Conservation (phyloP, 768 basidiomycete species). For the Lactarius pseudohatsudake region DNA sequence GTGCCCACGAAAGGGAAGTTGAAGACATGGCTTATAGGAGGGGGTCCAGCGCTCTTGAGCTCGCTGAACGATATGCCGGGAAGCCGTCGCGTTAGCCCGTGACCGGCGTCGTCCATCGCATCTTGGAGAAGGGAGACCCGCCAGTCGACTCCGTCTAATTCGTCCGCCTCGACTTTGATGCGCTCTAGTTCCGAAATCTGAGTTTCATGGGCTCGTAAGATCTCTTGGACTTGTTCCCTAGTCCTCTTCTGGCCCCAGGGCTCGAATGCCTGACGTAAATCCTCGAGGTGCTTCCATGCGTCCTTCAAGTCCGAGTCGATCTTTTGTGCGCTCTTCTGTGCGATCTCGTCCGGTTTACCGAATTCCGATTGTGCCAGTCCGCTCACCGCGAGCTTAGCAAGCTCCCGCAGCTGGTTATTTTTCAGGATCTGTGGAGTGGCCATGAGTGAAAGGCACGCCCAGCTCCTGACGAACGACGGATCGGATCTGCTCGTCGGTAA, state of each 20-base stretch:
- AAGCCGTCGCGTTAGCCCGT: slow-evolving; percentile 10
- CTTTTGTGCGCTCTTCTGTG: background rate
- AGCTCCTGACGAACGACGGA: background rate
- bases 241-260: background rate
- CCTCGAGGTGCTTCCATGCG: background rate
- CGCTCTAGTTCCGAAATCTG: slow-evolving; percentile 2
- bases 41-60: too few species aligned
- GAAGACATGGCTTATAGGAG: too few species aligned
- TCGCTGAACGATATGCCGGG: background rate
- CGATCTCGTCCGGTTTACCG: background rate
- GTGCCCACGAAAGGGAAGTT: too few species aligned
- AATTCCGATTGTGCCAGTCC: background rate
- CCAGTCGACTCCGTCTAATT: background rate
- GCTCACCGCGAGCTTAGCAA: background rate
- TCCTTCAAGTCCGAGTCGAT: background rate
- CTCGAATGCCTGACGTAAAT: slow-evolving; percentile 10
- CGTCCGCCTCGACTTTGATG: background rate
- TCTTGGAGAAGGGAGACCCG: slow-evolving; percentile 12
- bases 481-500: background rate
- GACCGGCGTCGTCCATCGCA: background rate
- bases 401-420: background rate
- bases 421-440: background rate
- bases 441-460: slow-evolving; percentile 12
- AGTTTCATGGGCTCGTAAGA: background rate
- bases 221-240: background rate